Evolutionary conservation across 1,284 basidiomycete genomes (phyloP), one percentile per base, ranked within the genome.

Genomic region (Ceratobasidium theobromae): DNA sequence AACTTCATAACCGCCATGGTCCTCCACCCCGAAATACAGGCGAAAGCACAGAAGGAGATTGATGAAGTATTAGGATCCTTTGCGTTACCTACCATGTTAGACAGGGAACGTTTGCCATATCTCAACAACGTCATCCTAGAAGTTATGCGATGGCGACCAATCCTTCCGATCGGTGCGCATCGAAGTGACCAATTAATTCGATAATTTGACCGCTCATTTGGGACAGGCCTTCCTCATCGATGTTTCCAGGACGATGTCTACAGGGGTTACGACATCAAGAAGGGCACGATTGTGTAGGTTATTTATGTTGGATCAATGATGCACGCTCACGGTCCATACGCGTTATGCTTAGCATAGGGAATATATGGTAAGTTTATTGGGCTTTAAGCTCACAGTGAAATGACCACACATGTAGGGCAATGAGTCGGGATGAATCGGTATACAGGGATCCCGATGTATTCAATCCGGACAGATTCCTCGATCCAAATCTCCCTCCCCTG

Each of bases 51-150:
- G 53, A 72, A 70, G 8, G 79, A 80, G 68, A 67, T 80, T 6
- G 77, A 79, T 52, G 41, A 71, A 2, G 74, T 79, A 4, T 71
- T 78, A 18, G 76, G 77, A 12, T 54, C 53, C 11, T 72, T 72
- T 32, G 71, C 77, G 3, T 72, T 79, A 27, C 79, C 79, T 1
- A 71, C 65, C 12, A 74, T 76, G 40, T 67, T 68, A 2, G 78
- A 79, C 69, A 68, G 72, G n/a, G 69, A 68, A 1, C 48, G 68
- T 8, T 69, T 80, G n/a, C 76, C 78, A 0, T 80, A 80, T 67
- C 58, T 79, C 11, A n/a, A 46, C 1, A 33, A 48, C 9, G 16
- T 68, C 6, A 53, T 65, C 8, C 49, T 33, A 33, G 67, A 68
- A 51, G 33, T 33, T 9, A 18, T 64, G 9, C 35, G 67, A 18